Conservation (phyloP, 148 eudicot species). For the Selenicereus undatus region DNA sequence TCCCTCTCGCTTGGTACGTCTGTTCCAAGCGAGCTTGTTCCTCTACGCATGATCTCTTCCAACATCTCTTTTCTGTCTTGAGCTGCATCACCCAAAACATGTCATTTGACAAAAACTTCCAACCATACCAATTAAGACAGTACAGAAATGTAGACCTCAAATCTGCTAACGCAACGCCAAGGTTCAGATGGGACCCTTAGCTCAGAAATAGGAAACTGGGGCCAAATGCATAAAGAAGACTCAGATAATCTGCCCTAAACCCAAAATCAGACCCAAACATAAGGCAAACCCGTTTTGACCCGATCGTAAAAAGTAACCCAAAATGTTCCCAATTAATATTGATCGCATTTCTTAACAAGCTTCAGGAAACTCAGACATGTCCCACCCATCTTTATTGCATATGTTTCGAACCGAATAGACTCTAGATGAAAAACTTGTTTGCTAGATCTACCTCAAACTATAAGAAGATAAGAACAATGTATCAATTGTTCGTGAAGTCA, state of each 20-base stretch:
- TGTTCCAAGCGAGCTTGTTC: conserved; percentile 84
- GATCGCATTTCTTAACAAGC: background rate
- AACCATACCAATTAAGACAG: background rate
- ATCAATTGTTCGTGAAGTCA: background rate
- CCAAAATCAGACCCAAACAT: background rate
- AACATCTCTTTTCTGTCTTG: conserved; percentile 92
- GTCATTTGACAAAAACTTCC: background rate
- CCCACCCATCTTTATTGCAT: background rate
- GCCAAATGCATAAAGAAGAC: background rate
- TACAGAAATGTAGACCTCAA: background rate
- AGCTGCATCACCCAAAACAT: conserved; percentile 54
- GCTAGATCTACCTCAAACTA: background rate
- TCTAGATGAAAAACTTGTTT: background rate
- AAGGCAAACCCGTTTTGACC: background rate
- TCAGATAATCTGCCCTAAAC: background rate
- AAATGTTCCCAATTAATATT: background rate
- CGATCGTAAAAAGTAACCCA: background rate
- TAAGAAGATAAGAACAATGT: background rate
- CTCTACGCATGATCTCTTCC: conserved; percentile 95
- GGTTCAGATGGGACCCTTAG: background rate
- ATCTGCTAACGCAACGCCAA: background rate
- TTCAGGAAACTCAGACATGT: background rate
- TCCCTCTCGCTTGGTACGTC: conserved; percentile 98
- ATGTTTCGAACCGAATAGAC: background rate
- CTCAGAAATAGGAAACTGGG: no score